Conservation (phyloP, 2,329 filamentous ascomycete genomes). For the Pestalotiopsis sp. region DNA sequence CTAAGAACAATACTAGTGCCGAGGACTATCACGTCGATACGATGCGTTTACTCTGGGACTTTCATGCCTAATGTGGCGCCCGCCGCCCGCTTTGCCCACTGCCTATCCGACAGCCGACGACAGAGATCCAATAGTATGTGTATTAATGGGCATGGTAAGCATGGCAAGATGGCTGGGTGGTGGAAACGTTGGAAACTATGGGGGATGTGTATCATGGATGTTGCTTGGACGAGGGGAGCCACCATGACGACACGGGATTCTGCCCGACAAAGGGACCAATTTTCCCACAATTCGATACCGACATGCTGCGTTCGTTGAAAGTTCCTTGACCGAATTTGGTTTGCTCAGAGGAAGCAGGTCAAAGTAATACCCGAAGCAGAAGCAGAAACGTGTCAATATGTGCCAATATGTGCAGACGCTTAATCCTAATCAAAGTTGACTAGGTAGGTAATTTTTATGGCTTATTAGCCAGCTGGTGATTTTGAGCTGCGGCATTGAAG, state of each 20-base stretch:
- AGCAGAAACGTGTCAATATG: neutral
- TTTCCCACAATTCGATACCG: neutral
- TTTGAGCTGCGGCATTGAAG: neutral
- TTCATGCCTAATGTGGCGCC: too few species aligned
- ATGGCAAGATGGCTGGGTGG: too few species aligned
- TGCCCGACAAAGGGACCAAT: too few species aligned
- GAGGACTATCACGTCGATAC: too few species aligned
- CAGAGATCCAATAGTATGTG: too few species aligned
- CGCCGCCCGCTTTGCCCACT: too few species aligned
- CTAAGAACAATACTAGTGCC: too few species aligned
- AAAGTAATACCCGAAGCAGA: neutral
- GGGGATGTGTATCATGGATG: constrained; percentile 8
- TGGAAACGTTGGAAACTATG: neutral
- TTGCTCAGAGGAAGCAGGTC: neutral
- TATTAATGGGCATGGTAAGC: too few species aligned
- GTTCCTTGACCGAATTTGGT: neutral
- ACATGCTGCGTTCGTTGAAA: too few species aligned
- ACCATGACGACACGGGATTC: constrained; percentile 1
- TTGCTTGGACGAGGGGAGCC: neutral
- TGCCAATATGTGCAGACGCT: neutral
- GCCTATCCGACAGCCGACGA: too few species aligned
- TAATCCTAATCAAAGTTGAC: neutral
- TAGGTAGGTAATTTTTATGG: neutral
- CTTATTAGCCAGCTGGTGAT: neutral
- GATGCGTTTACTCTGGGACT: too few species aligned